A percentile compares a stretch with the other conserved stretches of the same genome.
Conservation (phyloP, 768 basidiomycete genomes). For the Podaxis rugospora region DNA sequence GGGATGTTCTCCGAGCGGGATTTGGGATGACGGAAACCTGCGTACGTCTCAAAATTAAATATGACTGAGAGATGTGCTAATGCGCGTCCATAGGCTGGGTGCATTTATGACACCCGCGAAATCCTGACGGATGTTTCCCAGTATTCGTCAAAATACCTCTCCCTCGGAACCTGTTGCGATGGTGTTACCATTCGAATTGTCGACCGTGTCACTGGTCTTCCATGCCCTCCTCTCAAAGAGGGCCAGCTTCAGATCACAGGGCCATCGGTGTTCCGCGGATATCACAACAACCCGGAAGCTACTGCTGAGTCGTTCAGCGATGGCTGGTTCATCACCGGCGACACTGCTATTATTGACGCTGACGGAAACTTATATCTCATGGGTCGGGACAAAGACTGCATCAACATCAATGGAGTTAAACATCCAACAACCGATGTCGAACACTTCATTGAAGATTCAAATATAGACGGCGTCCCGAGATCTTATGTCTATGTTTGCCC, state of each 20-base stretch:
- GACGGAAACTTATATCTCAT: slow-evolving; percentile 1
- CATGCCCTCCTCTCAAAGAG: slow-evolving; percentile 1
- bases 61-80: neutral
- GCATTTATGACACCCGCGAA: slow-evolving; percentile 8
- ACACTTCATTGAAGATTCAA: slow-evolving; percentile 6
- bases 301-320: slow-evolving; percentile 2
- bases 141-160: slow-evolving; percentile 1
- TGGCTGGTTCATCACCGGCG: slow-evolving; percentile 6
- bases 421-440: slow-evolving; percentile 5
- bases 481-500: slow-evolving; percentile 9
- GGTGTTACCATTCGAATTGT: slow-evolving; percentile 4
- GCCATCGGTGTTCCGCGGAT: slow-evolving; percentile 5
- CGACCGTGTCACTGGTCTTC: neutral
- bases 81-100: neutral
- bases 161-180: slow-evolving; percentile 6
- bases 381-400: slow-evolving; percentile 8
- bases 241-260: slow-evolving; percentile 4
- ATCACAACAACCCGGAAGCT: slow-evolving; percentile 2
- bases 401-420: slow-evolving; percentile 8
- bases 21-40: slow-evolving; percentile 10
- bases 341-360: slow-evolving; percentile 1
- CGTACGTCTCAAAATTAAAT: neutral
- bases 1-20: slow-evolving; percentile 9
- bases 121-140: neutral
- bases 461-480: neutral